Evolutionary conservation across 2,329 filamentous ascomycete species (phyloP).

Genomic region (Pseudogymnoascus sp.): DNA sequence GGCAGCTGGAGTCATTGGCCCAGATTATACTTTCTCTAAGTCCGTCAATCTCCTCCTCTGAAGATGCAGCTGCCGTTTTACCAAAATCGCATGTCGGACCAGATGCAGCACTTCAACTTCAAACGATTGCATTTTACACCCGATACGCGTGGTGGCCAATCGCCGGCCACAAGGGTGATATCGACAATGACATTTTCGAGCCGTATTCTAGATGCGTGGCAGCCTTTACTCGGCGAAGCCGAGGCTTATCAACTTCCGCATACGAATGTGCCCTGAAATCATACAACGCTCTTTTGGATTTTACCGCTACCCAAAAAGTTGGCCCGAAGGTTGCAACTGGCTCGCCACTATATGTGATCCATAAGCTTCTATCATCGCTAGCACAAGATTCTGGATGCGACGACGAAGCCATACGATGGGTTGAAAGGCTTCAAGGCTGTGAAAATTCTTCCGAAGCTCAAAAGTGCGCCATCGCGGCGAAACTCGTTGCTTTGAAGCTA

Average conservation of each 20-base stretch:
- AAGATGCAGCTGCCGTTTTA: slow-evolving; percentile 51
- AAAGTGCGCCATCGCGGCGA: slow-evolving; percentile 45
- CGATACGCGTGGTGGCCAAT: slow-evolving; percentile 61
- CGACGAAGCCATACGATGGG: slow-evolving; percentile 50
- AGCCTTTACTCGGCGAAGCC: slow-evolving; percentile 50
- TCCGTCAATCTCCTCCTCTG: slow-evolving; percentile 57
- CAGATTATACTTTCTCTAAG: slow-evolving; percentile 59
- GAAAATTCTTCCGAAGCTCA: slow-evolving; percentile 24
- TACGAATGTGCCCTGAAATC: slow-evolving; percentile 19
- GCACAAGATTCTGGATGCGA: slow-evolving; percentile 40
- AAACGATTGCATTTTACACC: slow-evolving; percentile 54
- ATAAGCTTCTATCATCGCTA: slow-evolving; percentile 46
- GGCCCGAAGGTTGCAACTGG: slow-evolving; percentile 14
- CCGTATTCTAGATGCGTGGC: slow-evolving; percentile 57
- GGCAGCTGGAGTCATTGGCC: slow-evolving; percentile 60
- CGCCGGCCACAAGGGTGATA: slow-evolving; percentile 50
- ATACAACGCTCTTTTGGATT: slow-evolving; percentile 18
- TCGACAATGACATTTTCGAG: slow-evolving; percentile 57
- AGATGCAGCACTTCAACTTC: slow-evolving; percentile 52
- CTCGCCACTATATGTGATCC: slow-evolving; percentile 21
- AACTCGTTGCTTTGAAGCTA: slow-evolving; percentile 48
- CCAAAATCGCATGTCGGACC: slow-evolving; percentile 50
- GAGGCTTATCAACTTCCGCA: slow-evolving; percentile 15
- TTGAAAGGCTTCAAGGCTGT: slow-evolving; percentile 34
- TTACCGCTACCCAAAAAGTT: background rate